These are phyloP conservation scores for Arachis hypogaea DNA, from an alignment of 306 rosid genomes.

Conservation along the genomic window DNA sequence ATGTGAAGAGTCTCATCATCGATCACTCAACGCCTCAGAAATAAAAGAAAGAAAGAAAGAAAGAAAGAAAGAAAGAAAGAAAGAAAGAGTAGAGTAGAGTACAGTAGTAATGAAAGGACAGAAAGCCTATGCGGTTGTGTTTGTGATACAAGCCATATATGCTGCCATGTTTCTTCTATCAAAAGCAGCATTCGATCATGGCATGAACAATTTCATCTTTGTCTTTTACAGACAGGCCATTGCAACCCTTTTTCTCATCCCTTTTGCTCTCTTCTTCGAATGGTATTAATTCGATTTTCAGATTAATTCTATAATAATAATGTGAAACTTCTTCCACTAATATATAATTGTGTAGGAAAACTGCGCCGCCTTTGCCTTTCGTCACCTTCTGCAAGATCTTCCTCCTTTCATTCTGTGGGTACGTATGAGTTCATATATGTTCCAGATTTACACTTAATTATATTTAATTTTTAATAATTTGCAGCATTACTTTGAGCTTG, in stretches of 20 bases:
- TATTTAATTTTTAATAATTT: too few species aligned
- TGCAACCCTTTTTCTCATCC: conserved; percentile 57
- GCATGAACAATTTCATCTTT: conserved; percentile 70
- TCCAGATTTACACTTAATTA: too few species aligned
- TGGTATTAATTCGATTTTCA: conserved; percentile 34
- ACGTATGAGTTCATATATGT: neutral
- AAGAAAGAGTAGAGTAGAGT: neutral
- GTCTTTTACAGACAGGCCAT: conserved; percentile 64
- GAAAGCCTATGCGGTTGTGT: conserved; percentile 48
- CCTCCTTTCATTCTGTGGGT: conserved; percentile 70
- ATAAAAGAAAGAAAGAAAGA: neutral
- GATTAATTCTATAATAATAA: too few species aligned
- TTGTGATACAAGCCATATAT: conserved; percentile 58
- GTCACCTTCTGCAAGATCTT: conserved; percentile 67
- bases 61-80: neutral
- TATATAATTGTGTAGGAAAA: conserved; percentile 45
- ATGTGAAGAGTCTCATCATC: neutral
- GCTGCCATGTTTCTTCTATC: conserved; percentile 60
- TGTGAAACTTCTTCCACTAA: too few species aligned
- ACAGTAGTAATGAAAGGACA: conserved; percentile 24
- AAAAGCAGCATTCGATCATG: conserved; percentile 70
- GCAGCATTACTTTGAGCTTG: conserved; percentile 64
- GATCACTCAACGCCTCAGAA: too few species aligned
- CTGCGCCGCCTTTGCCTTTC: conserved; percentile 53
- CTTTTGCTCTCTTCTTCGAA: conserved; percentile 54